phyloP scores from a whole-genome alignment of 2,329 filamentous ascomycete genomes.

The Colletotrichum paranaense region DNA sequence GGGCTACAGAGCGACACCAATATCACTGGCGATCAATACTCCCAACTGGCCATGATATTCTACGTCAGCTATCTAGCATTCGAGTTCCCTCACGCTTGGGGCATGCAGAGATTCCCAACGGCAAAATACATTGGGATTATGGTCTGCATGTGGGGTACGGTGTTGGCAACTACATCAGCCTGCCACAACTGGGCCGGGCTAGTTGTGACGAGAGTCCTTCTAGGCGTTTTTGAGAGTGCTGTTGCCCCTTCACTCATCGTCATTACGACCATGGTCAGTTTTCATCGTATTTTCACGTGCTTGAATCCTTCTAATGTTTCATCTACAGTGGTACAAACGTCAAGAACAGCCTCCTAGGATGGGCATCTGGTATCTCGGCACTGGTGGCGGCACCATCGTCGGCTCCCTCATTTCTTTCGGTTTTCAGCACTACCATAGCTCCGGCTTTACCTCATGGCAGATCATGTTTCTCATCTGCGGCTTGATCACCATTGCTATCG shows the following conservation, averaged over 20 bases:
- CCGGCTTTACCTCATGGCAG: constrained; percentile 48
- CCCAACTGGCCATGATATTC: constrained; percentile 66
- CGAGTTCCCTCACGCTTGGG: constrained; percentile 67
- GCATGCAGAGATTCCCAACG: constrained; percentile 60
- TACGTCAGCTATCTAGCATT: constrained; percentile 70
- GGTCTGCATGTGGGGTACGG: constrained; percentile 57
- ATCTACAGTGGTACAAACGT: constrained; percentile 53
- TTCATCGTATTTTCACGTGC: too few species aligned
- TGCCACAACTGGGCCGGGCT: constrained; percentile 35
- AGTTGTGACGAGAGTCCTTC: constrained; percentile 37
- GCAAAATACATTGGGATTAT: constrained; percentile 28
- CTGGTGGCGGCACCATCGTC: constrained; percentile 66
- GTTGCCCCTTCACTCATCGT: constrained; percentile 58
- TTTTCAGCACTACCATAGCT: constrained; percentile 61
- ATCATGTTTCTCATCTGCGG: constrained; percentile 73
- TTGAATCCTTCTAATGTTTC: too few species aligned
- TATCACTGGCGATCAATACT: constrained; percentile 67
- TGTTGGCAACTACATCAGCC: constrained; percentile 46
- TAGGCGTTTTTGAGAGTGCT: constrained; percentile 39
- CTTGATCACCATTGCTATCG: constrained; percentile 67
- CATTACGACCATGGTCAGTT: constrained; percentile 52
- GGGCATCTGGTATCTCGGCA: constrained; percentile 74
- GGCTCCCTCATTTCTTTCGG: constrained; percentile 68
- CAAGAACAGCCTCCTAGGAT: constrained; percentile 71
- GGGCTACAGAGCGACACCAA: constrained; percentile 61